Percentiles rank a stretch among this genome's conserved stretches.
Conservation (phyloP, 257 asterid species). For the Jacaranda mimosifolia region DNA sequence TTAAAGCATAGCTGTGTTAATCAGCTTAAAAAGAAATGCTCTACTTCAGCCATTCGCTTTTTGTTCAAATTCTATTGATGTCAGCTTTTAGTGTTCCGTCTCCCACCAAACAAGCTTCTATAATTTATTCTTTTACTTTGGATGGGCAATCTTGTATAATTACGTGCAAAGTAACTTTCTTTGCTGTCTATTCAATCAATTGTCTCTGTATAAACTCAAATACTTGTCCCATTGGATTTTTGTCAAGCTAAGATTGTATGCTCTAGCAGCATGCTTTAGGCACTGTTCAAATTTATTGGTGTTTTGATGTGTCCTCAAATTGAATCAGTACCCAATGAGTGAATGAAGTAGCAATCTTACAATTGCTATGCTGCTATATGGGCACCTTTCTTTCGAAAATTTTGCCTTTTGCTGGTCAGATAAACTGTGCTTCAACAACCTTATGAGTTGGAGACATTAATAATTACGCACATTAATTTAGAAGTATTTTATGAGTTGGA, state of each 20-base stretch:
- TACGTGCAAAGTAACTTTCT: constrained; percentile 5
- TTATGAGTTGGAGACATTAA: too few species aligned
- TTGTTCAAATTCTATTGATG: constrained; percentile 5
- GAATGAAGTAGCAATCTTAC: not conserved
- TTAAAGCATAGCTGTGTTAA: constrained; percentile 9
- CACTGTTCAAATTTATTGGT: constrained; percentile 2
- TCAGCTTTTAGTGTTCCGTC: not conserved
- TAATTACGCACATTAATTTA: too few species aligned
- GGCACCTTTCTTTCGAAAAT: not conserved
- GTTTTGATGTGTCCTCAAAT: constrained; percentile 15
- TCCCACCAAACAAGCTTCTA: not conserved
- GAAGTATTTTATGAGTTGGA: too few species aligned
- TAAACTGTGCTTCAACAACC: not conserved
- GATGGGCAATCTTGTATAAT: constrained; percentile 22
- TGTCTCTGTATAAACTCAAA: constrained; percentile 2
- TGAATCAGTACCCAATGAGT: not conserved
- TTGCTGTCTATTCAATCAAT: not conserved
- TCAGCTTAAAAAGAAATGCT: constrained; percentile 9
- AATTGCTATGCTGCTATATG: not conserved
- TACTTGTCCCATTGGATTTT: constrained; percentile 5
- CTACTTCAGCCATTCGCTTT: constrained; percentile 1
- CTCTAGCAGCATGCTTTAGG: constrained; percentile 14
- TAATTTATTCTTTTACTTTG: constrained; percentile 11
- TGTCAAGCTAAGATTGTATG: not conserved
- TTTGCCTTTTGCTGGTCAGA: constrained; percentile 23